Percentiles rank a stretch among this genome's conserved stretches.
phyloP scores from a whole-genome alignment of 179 eudicot species.

The Spergularia azorica region DNA sequence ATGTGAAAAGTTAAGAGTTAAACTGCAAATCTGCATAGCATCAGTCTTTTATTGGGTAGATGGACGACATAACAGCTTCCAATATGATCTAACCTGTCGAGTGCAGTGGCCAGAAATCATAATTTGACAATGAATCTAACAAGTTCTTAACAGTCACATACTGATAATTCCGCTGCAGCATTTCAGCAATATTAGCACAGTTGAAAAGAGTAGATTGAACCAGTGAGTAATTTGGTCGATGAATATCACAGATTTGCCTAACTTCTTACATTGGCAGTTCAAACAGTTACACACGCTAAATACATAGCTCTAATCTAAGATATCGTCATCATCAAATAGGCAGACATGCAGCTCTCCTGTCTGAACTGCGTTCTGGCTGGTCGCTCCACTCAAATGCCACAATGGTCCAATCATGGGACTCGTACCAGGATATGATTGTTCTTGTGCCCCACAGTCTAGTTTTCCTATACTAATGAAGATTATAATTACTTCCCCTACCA shows the following conservation, averaged over 20 bases:
- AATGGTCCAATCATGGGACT: not conserved
- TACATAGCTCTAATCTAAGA: constrained; percentile 10
- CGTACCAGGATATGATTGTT: not conserved
- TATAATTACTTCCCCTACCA: not conserved
- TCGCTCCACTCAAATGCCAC: not conserved
- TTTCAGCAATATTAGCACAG: too few relatives aligned
- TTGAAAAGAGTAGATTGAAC: too few relatives aligned
- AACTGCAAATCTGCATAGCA: too few relatives aligned
- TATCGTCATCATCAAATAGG: constrained; percentile 29
- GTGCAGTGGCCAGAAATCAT: too few relatives aligned
- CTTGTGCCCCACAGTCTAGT: not conserved
- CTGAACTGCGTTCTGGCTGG: not conserved
- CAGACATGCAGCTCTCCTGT: not conserved
- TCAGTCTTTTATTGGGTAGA: too few relatives aligned
- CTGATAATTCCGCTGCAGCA: too few relatives aligned
- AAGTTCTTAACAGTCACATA: too few relatives aligned
- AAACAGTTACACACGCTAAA: not conserved
- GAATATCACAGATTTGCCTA: not conserved
- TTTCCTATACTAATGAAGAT: not conserved
- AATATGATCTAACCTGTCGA: too few relatives aligned
- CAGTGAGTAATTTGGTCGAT: not conserved
- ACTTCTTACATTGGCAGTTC: not conserved
- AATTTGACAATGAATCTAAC: too few relatives aligned
- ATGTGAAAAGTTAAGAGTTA: too few relatives aligned
- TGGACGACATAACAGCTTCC: too few relatives aligned